These are phyloP conservation scores for Stemphylium beticola DNA, from an alignment of 2,329 filamentous ascomycete genomes.

Conservation along the genomic window DNA sequence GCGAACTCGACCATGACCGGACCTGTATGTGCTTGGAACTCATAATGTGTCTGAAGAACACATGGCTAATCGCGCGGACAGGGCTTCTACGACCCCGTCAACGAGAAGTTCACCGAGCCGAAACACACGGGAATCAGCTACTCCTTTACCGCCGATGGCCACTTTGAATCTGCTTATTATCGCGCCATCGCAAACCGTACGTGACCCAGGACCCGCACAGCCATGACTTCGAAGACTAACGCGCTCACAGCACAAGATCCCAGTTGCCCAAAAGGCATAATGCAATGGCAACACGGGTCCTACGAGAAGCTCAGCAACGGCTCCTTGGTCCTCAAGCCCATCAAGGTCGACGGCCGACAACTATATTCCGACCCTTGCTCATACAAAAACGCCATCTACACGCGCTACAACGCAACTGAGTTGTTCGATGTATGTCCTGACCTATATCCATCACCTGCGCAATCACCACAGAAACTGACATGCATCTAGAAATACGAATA, in stretches of 20 bases:
- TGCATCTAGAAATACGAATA: constrained; percentile 50
- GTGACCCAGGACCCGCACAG: constrained; percentile 36
- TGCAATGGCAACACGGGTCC: constrained; percentile 76
- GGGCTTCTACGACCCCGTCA: constrained; percentile 72
- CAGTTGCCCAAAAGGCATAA: constrained; percentile 66
- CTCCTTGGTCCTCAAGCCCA: constrained; percentile 65
- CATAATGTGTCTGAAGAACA: too few species aligned
- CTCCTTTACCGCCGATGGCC: constrained; percentile 72
- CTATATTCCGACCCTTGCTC: constrained; percentile 69
- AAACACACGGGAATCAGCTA: constrained; percentile 72
- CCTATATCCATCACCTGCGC: neutral
- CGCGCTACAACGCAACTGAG: constrained; percentile 70
- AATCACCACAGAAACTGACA: neutral
- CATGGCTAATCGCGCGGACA: constrained; percentile 43
- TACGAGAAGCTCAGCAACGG: constrained; percentile 64
- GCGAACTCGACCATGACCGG: constrained; percentile 72
- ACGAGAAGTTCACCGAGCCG: constrained; percentile 71
- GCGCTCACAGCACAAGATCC: constrained; percentile 61
- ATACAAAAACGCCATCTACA: constrained; percentile 63
- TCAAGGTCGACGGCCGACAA: constrained; percentile 71
- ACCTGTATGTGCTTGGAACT: constrained; percentile 57
- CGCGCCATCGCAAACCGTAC: constrained; percentile 71
- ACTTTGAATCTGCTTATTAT: constrained; percentile 74
- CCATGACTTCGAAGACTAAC: constrained; percentile 24
- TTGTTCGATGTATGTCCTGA: constrained; percentile 61